Percentiles rank a stretch among this genome's conserved stretches.
Conservation (phyloP, 2,329 filamentous ascomycete species). For the Chaetomiaceae sp. region DNA sequence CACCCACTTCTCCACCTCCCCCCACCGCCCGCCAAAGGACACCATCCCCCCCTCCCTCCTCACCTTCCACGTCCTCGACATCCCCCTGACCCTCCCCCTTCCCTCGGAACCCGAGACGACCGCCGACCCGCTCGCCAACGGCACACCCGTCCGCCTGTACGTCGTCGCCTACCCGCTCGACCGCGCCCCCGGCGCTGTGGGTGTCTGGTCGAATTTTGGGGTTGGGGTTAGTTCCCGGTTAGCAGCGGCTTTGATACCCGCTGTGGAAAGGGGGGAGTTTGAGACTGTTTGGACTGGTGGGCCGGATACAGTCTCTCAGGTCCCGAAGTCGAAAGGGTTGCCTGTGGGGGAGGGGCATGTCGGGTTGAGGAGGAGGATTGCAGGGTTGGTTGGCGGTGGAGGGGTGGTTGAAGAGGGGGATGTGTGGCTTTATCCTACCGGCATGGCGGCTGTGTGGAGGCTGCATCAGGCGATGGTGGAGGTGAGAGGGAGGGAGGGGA, state of each 20-base stretch:
- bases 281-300: constrained; percentile 34
- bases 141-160: constrained; percentile 36
- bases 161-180: constrained; percentile 38
- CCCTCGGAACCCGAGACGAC: not conserved
- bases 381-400: constrained; percentile 37
- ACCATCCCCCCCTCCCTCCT: constrained; percentile 35
- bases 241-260: constrained; percentile 40
- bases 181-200: constrained; percentile 36
- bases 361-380: constrained; percentile 38
- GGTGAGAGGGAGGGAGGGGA: constrained; percentile 28
- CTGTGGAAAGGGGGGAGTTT: constrained; percentile 28
- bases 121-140: not conserved
- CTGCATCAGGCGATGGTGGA: constrained; percentile 37
- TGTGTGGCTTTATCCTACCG: constrained; percentile 50
- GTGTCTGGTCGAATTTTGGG: constrained; percentile 45
- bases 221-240: constrained; percentile 44
- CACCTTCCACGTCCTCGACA: constrained; percentile 38
- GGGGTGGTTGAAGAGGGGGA: constrained; percentile 35
- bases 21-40: constrained; percentile 33
- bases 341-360: constrained; percentile 37
- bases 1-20: constrained; percentile 32
- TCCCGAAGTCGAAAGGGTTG: constrained; percentile 37
- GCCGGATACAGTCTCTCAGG: no score
- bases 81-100: constrained; percentile 23
- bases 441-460: constrained; percentile 50